Percentiles rank a stretch among this genome's conserved stretches.
These are phyloP conservation scores for Mycena leptocephala DNA, from an alignment of 768 basidiomycete genomes.

Conservation along the genomic window DNA sequence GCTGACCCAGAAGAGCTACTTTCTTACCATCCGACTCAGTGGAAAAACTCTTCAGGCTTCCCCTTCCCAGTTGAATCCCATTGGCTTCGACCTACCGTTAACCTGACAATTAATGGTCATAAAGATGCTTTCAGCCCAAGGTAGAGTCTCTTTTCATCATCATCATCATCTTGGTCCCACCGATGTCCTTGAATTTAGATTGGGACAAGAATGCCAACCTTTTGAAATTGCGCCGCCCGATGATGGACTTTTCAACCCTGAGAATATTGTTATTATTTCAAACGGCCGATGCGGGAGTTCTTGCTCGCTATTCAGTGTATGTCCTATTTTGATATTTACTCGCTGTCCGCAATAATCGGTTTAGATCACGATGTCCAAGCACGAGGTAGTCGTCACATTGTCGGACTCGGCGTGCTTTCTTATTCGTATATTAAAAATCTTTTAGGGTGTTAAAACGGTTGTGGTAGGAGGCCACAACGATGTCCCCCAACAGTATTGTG, in stretches of 20 bases:
- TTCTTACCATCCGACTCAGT: slow-evolving; percentile 66
- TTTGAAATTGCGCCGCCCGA: slow-evolving; percentile 57
- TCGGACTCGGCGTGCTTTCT: no score
- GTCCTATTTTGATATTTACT: slow-evolving; percentile 19
- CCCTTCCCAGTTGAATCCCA: slow-evolving; percentile 58
- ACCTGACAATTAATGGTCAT: slow-evolving; percentile 62
- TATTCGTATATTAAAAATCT: not conserved
- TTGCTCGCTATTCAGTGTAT: slow-evolving; percentile 63
- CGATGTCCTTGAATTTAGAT: slow-evolving; percentile 40
- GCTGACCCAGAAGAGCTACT: slow-evolving; percentile 62
- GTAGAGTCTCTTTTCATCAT: slow-evolving; percentile 40
- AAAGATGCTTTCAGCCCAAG: slow-evolving; percentile 68
- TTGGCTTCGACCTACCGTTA: slow-evolving; percentile 64
- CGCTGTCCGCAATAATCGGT: not conserved
- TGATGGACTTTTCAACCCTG: slow-evolving; percentile 63
- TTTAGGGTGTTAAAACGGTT: slow-evolving; percentile 65
- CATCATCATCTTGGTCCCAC: no score
- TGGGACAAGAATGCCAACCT: slow-evolving; percentile 65
- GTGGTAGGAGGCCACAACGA: slow-evolving; percentile 69
- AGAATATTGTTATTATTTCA: slow-evolving; percentile 68
- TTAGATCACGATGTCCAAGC: slow-evolving; percentile 74
- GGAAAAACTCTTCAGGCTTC: slow-evolving; percentile 63
- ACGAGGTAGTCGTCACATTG: slow-evolving; percentile 48
- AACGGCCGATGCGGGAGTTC: slow-evolving; percentile 71
- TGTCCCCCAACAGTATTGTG: slow-evolving; percentile 71